Evolutionary conservation across 768 basidiomycete species (phyloP), one percentile per base, ranked within the genome.

Genomic region (Chalciporus sphaerocephalus): DNA sequence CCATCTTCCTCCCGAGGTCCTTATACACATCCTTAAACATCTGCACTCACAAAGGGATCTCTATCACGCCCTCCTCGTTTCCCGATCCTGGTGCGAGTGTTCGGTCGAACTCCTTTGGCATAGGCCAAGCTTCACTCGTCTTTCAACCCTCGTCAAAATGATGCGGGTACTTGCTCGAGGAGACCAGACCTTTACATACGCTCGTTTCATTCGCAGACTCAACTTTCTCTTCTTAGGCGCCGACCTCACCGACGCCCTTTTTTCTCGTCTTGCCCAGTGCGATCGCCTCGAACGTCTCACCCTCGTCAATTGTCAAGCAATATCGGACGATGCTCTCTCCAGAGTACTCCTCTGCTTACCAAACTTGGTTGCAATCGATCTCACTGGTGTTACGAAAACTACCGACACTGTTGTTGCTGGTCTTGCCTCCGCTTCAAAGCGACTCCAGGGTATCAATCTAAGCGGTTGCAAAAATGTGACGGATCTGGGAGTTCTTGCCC

Each of bases 71-170:
- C 75, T 94, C 49, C 81, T 85, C 46, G 93, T 97, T 21, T 92
- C 84, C 16, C 83, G 90, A 46, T 76, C 81, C 21, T 99, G 95
- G 93, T 97, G 92, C 74, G 87, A 94, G 61, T 96, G 92, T 66
- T 83, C 92, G 23, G 92, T 94, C 34, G 91, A 97, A 65, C 77
- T 97, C 17, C 75, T 98, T 18, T 99, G 94, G 94, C 86, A 92
- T 66, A 87, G 89, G 58, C 94, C 94, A 16, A 73, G 74, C 42
- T 81, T 98, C 60, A 71, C 80, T 20, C 80, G 79, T 47, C 73
- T 81, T 46, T 69, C 75, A 44, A 84, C 86, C 28, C 78, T 96
- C 43, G 74, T 83, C 60, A 83, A 83, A 66, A 85, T 97, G 79
- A 78, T 89, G 57, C 70, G 74, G 46, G 73, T 92, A 39, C 72